Conservation (phyloP, 2,329 filamentous ascomycete species). For the Lasiodiplodia citricola region DNA sequence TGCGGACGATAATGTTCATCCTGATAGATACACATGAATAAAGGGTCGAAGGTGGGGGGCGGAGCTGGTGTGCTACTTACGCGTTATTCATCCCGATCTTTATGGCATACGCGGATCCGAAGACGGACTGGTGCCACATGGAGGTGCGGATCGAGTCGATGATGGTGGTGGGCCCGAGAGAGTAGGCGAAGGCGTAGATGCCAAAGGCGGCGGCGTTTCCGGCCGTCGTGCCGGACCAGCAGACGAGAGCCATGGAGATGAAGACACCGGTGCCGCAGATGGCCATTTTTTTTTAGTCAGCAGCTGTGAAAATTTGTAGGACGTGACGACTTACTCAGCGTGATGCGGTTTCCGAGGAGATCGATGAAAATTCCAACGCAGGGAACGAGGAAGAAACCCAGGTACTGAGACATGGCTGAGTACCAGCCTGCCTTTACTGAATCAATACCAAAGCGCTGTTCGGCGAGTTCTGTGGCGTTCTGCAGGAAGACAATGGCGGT, state of each 20-base stretch:
- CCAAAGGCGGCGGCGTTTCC: conserved; percentile 66
- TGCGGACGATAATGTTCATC: conserved; percentile 65
- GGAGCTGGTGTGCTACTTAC: background rate
- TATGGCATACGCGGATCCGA: conserved; percentile 64
- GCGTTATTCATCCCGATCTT: conserved; percentile 67
- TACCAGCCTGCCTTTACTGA: conserved; percentile 66
- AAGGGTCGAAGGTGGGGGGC: background rate
- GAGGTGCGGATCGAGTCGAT: conserved; percentile 66
- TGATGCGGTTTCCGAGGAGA: conserved; percentile 60
- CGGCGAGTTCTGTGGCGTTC: conserved; percentile 66
- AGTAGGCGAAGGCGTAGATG: conserved; percentile 62
- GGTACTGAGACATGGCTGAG: conserved; percentile 61
- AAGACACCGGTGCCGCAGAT: conserved; percentile 58
- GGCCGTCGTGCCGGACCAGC: conserved; percentile 54
- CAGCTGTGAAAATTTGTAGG: too few species aligned
- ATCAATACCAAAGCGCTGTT: conserved; percentile 62
- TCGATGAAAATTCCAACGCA: conserved; percentile 64
- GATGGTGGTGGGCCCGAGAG: conserved; percentile 62
- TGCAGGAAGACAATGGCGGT: conserved; percentile 60
- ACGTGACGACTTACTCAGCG: conserved; percentile 34
- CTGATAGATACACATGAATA: conserved; percentile 33
- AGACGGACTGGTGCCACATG: conserved; percentile 65
- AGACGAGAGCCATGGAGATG: conserved; percentile 59
- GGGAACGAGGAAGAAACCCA: conserved; percentile 64
- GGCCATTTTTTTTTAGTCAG: conserved; percentile 30